Percentiles rank a stretch among this genome's conserved stretches.
Conservation (phyloP, 1,284 basidiomycete genomes). For the Hymenochaete sp. region DNA sequence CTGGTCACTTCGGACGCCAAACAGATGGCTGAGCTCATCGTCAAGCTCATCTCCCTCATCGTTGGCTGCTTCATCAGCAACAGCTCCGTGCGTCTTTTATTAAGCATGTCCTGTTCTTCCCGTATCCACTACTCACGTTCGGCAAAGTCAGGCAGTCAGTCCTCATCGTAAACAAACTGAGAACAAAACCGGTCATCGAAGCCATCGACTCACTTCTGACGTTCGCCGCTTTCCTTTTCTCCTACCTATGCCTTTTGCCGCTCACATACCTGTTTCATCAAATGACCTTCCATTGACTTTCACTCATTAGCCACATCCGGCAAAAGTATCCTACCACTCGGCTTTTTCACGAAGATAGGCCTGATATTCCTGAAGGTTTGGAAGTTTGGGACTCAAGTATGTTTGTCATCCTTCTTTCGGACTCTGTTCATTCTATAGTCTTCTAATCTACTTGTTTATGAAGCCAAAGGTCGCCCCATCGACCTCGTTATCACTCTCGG, state of each 20-base stretch:
- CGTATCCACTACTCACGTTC: no score
- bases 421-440: neutral
- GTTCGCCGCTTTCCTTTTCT: constrained; percentile 33
- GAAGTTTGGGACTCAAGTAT: constrained; percentile 56
- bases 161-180: constrained; percentile 68
- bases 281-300: neutral
- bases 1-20: no score
- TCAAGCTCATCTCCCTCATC: no score
- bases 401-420: constrained; percentile 11
- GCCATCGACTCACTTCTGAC: constrained; percentile 64
- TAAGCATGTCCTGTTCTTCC: no score
- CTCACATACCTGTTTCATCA: neutral
- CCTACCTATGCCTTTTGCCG: neutral
- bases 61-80: no score
- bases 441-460: neutral
- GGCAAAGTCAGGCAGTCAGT: no score
- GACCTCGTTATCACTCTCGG: constrained; percentile 90
- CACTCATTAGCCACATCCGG: constrained; percentile 49
- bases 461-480: constrained; percentile 38
- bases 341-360: constrained; percentile 66
- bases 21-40: no score
- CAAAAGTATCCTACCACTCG: constrained; percentile 60
- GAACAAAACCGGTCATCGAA: constrained; percentile 63
- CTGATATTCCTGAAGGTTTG: constrained; percentile 57
- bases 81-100: no score